A percentile compares a stretch with the other conserved stretches of the same genome.
phyloP scores from a whole-genome alignment of 2,329 filamentous ascomycete genomes.

The Emericellopsis cladophorae region DNA sequence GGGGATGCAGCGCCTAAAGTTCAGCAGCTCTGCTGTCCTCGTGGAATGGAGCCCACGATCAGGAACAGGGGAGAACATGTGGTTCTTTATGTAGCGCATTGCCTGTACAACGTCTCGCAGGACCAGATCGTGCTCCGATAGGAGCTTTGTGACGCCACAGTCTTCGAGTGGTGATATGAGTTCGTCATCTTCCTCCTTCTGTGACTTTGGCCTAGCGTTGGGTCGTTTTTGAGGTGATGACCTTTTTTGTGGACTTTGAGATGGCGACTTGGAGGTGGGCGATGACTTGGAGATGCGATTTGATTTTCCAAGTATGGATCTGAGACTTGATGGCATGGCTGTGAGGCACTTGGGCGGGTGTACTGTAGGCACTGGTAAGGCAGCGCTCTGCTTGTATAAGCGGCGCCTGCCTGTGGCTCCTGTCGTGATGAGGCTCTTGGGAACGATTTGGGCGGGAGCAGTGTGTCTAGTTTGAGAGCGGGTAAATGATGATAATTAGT shows the following conservation, averaged over 20 bases:
- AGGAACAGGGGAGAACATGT: slow-evolving; percentile 55
- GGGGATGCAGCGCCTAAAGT: slow-evolving; percentile 45
- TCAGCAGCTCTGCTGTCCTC: slow-evolving; percentile 49
- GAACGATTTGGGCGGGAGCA: no score
- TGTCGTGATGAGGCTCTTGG: no score
- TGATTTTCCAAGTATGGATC: slow-evolving; percentile 23
- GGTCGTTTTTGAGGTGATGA: slow-evolving; percentile 4
- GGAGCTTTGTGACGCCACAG: slow-evolving; percentile 38
- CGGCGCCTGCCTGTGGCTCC: no score
- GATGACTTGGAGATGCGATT: slow-evolving; percentile 19
- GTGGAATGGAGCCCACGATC: slow-evolving; percentile 51
- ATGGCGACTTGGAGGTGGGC: slow-evolving; percentile 5
- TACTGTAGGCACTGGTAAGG: no score
- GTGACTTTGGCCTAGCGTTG: slow-evolving; percentile 5
- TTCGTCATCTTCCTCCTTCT: slow-evolving; percentile 10
- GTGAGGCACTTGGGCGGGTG: no score
- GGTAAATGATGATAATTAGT: no score
- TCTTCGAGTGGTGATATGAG: slow-evolving; percentile 43
- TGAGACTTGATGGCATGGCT: slow-evolving; percentile 19
- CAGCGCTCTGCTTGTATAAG: no score
- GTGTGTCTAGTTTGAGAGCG: no score
- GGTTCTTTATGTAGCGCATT: slow-evolving; percentile 45
- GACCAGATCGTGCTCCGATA: slow-evolving; percentile 37
- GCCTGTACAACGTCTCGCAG: slow-evolving; percentile 52
- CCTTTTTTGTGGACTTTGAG: background rate